A percentile compares a stretch with the other conserved stretches of the same genome.
These are phyloP conservation scores for Castanospermum australe DNA, from an alignment of 306 rosid genomes.

Conservation along the genomic window DNA sequence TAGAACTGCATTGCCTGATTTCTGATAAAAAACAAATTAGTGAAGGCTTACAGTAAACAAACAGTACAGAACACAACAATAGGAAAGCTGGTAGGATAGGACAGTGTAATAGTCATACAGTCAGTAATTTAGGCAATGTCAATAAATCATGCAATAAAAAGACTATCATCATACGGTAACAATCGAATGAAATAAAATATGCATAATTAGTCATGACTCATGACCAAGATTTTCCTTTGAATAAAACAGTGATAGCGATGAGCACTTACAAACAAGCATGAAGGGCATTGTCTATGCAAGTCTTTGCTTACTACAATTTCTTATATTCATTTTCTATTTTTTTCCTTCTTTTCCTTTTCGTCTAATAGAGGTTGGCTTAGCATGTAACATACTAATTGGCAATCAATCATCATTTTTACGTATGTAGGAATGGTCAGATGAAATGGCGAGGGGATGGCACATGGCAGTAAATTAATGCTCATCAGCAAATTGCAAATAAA, in stretches of 20 bases:
- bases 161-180: not conserved
- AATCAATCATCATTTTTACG: not conserved
- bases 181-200: not conserved
- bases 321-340: not conserved
- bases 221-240: not conserved
- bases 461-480: not conserved
- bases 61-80: not conserved
- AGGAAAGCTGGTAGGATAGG: not conserved
- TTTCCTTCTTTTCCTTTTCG: not conserved
- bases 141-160: not conserved
- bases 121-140: slow-evolving; percentile 8
- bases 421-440: not conserved
- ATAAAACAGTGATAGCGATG: not conserved
- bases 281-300: not conserved
- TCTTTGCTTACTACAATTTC: not conserved
- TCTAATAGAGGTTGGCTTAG: not conserved
- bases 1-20: slow-evolving; percentile 93
- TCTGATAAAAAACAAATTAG: slow-evolving; percentile 50
- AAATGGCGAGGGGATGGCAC: not conserved
- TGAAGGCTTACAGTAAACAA: slow-evolving; percentile 6
- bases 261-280: not conserved
- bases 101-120: not conserved
- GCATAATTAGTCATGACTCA: not conserved
- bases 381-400: not conserved
- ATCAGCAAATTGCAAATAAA: not conserved